Evolutionary conservation across 345 rosid species (phyloP), one percentile per base, ranked within the genome.

Genomic region (Anastatica hierochuntica): DNA sequence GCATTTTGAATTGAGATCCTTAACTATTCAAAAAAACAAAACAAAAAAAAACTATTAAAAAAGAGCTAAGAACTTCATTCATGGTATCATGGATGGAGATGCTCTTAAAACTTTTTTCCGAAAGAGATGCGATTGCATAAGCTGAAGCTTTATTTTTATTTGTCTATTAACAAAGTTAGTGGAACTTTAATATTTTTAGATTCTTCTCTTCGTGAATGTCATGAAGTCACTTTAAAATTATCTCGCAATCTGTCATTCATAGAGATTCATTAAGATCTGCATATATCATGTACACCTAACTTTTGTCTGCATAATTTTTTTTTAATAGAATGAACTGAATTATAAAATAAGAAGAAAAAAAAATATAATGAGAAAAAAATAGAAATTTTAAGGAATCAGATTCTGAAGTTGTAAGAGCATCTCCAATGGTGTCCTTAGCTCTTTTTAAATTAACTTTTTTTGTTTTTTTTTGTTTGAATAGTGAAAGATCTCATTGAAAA

Each of bases 181-280:
- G 66, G 37, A 62, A 33, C 29, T 43, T 31, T 43, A 1, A 23
- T 34, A 42, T 51, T 3, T 34, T 43, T 30, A 10, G 4, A 33
- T 43, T n/a, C 2, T 42, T 51, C 51, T 9, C 9, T 51, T 24
- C 43, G 58, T 43, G 30, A 37, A 33, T 33, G 2, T 34, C 34
- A 50, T 14, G 33, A 42, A 51, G 36, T 52, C 52, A 16, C 66
- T 51, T 34, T 9, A 10, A 7, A 33, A 60, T 39, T 2, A 60
- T 49, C 60, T 33, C 50, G 42, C 36, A 61, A 61, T 24, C 36
- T 51, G 52, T 8, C 30, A 61, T 40, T 41, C 58, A 15, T 21
- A 20, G 14, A 60, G 66, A 60, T 60, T 49, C 43, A 16, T 20
- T 23, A 50, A 21, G 66, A 60, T 50, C 43, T 61, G 20, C 36